A percentile compares a stretch with the other conserved stretches of the same genome.
Conservation (phyloP, 1,284 basidiomycete species). For the Naganishia sp. region DNA sequence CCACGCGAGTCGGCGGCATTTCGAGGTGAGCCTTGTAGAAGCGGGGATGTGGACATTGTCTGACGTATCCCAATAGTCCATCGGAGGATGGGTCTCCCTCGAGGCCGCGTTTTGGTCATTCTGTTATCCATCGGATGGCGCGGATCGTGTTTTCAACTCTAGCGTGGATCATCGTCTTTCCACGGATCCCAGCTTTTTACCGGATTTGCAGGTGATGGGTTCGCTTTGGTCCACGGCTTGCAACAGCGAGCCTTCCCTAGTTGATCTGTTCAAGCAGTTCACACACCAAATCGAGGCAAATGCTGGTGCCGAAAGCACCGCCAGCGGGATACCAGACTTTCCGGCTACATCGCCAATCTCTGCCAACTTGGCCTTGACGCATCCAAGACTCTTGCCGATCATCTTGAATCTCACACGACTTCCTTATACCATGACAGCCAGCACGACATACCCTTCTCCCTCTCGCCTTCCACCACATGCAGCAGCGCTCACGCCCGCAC, state of each 20-base stretch:
- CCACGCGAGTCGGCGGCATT: conserved; percentile 10
- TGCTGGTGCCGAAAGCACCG: not conserved
- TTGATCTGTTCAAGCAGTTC: conserved; percentile 16
- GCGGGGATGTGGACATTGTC: not conserved
- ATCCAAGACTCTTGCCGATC: conserved; percentile 23
- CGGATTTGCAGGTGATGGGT: conserved; percentile 21
- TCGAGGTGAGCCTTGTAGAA: conserved; percentile 13
- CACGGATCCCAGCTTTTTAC: not conserved
- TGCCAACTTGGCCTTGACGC: conserved; percentile 27
- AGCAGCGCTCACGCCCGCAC: conserved; percentile 3
- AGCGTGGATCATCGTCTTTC: not conserved
- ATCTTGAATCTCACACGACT: conserved; percentile 25
- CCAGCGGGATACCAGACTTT: not conserved
- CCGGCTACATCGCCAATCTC: conserved; percentile 30
- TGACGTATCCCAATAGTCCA: not conserved
- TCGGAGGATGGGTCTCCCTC: not conserved
- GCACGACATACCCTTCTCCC: conserved; percentile 14
- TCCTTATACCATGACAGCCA: conserved; percentile 22
- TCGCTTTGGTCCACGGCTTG: conserved; percentile 26
- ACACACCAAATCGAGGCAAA: not conserved
- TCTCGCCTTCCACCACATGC: conserved; percentile 3
- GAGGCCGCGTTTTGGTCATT: conserved; percentile 4
- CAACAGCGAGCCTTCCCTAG: conserved; percentile 23
- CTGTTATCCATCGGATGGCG: not conserved
- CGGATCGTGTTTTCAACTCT: not conserved